A percentile compares a stretch with the other conserved stretches of the same genome.
phyloP scores from a whole-genome alignment of 2,329 filamentous ascomycete genomes.

The Aspergillus aculeatus region DNA sequence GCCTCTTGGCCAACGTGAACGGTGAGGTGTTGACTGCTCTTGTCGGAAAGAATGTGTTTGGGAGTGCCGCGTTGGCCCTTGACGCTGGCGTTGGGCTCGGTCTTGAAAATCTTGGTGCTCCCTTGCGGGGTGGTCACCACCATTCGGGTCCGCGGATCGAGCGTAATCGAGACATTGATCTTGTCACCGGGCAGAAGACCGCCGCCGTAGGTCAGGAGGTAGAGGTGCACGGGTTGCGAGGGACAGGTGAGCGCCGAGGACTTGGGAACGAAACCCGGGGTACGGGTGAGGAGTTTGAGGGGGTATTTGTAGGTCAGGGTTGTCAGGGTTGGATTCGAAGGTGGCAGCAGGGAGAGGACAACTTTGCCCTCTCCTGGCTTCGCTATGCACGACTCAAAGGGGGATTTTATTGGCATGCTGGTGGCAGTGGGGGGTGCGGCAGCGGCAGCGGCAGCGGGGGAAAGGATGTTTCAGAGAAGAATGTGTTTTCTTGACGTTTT shows the following conservation, averaged over 20 bases:
- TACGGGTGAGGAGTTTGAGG: constrained; percentile 85
- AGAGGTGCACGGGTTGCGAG: constrained; percentile 69
- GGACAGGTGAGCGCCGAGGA: constrained; percentile 31
- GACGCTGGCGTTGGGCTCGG: constrained; percentile 42
- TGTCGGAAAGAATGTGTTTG: constrained; percentile 33
- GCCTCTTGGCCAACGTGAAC: constrained; percentile 50
- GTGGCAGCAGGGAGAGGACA: constrained; percentile 69
- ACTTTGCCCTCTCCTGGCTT: constrained; percentile 76
- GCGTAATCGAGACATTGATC: constrained; percentile 68
- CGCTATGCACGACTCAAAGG: constrained; percentile 73
- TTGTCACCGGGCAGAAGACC: constrained; percentile 86
- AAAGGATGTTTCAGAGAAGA: neutral
- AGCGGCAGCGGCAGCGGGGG: constrained; percentile 1
- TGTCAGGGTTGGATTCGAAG: constrained; percentile 67
- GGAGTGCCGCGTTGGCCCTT: constrained; percentile 39
- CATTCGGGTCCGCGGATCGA: constrained; percentile 66
- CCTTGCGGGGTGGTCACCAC: constrained; percentile 64
- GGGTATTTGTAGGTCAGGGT: constrained; percentile 88
- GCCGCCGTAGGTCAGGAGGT: constrained; percentile 90
- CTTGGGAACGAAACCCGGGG: constrained; percentile 61
- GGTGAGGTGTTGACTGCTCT: constrained; percentile 51
- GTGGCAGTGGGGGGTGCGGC: constrained; percentile 2
- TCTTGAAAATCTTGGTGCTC: constrained; percentile 95
- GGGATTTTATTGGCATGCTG: constrained; percentile 53
- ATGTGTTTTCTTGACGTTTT: neutral